Evolutionary conservation across 805 yeast species (phyloP), one percentile per base, ranked within the genome.

Genomic region (Candida arabinofermentans): DNA sequence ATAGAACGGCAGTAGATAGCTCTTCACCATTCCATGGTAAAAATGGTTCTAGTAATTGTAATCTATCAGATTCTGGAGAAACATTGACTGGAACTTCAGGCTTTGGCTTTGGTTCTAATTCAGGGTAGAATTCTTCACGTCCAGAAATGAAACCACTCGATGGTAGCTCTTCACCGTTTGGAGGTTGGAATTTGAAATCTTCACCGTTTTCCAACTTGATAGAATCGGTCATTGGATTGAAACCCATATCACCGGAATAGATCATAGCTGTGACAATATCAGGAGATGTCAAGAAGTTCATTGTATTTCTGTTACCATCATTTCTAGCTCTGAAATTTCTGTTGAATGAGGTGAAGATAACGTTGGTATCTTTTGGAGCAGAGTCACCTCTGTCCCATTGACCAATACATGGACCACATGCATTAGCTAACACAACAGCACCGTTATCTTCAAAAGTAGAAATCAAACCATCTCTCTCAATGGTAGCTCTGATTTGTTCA

Each of bases 351-450:
- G 97, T 86, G 60, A 91, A 91, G 69, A 91, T 91, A 58, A 97
- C 91, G 79, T 91, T 91, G 72, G 87, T 85, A 69, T 86, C 96
- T 77, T 86, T 88, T 75, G 86, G 81, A 67, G 87, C 80, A 66
- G 86, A 90, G 61, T 76, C 85, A 35, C 69, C 69, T 71, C 98
- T 85, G 68, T 90, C 96, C 98, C 98, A 91, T 76, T 91, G 97
- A 62, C 98, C 98, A 64, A 90, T 90, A 79, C 98, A 90, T 64
- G 98, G 98, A 62, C 98, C 98, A 77, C 98, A 91, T 45, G 98
- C 98, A 65, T 91, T 91, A 48, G 98, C 97, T 63, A 91, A 74
- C 42, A 91, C 97, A 47, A 83, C 77, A 65, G 96, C 98, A 56
- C 97, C 97, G 58, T 84, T 86, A 60, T 87, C 88, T 62, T 83